These are phyloP conservation scores for Dactylellina haptotyla DNA, from an alignment of 2,329 filamentous ascomycete genomes.

Conservation along the genomic window DNA sequence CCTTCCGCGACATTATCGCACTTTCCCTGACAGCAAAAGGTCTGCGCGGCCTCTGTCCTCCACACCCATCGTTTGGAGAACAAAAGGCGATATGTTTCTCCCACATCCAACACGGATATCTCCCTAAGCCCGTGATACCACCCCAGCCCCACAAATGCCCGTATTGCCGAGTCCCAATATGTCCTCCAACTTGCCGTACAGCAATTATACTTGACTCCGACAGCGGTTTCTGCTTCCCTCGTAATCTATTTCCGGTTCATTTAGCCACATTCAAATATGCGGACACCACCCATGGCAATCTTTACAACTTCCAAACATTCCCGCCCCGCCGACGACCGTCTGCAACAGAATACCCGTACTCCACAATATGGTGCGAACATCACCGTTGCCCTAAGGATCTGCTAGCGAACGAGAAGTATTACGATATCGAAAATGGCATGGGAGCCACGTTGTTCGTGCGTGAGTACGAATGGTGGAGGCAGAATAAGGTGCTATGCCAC, in stretches of 20 bases:
- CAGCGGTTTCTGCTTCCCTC: slow-evolving; percentile 30
- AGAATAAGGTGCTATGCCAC: not conserved
- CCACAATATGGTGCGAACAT: slow-evolving; percentile 46
- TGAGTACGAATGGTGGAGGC: slow-evolving; percentile 31
- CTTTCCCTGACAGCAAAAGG: slow-evolving; percentile 29
- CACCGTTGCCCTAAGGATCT: slow-evolving; percentile 38
- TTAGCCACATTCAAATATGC: slow-evolving; percentile 19
- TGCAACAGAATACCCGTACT: slow-evolving; percentile 1
- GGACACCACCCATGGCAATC: not conserved
- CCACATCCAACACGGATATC: slow-evolving; percentile 10
- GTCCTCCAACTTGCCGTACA: slow-evolving; percentile 18
- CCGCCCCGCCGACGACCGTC: not conserved
- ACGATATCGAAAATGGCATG: slow-evolving; percentile 5
- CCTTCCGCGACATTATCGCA: slow-evolving; percentile 26
- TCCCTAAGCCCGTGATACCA: not conserved
- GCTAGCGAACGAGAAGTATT: slow-evolving; percentile 14
- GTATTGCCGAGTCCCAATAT: slow-evolving; percentile 18
- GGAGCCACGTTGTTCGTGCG: slow-evolving; percentile 17
- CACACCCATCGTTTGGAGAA: not conserved
- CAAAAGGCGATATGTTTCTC: not conserved
- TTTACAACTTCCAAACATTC: not conserved
- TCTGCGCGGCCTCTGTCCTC: slow-evolving; percentile 18
- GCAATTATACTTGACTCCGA: slow-evolving; percentile 32
- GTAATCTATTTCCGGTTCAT: slow-evolving; percentile 17
- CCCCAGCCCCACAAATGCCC: not conserved